A percentile compares a stretch with the other conserved stretches of the same genome.
phyloP scores from a whole-genome alignment of 1,284 basidiomycete species.

The Trametes polyzona region DNA sequence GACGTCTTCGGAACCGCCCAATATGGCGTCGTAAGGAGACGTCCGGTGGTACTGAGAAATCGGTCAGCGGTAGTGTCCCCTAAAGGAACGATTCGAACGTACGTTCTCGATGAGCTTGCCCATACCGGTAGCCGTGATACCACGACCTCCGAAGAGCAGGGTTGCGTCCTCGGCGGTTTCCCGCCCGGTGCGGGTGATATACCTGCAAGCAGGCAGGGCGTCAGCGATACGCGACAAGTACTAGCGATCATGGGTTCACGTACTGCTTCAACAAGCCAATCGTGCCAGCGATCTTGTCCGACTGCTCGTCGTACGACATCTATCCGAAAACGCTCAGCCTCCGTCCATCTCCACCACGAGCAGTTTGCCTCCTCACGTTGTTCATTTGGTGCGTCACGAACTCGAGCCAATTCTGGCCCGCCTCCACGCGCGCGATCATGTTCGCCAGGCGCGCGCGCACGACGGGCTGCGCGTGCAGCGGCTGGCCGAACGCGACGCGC shows the following conservation, averaged over 20 bases:
- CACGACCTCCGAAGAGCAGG: conserved; percentile 57
- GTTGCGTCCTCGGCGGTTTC: conserved; percentile 73
- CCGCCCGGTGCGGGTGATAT: conserved; percentile 66
- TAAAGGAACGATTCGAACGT: conserved; percentile 27
- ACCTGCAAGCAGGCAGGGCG: conserved; percentile 43
- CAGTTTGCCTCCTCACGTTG: conserved; percentile 55
- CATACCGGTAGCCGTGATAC: conserved; percentile 58
- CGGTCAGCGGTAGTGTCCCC: background rate
- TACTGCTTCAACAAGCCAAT: conserved; percentile 77
- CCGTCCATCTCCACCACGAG: background rate
- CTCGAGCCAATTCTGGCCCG: conserved; percentile 90
- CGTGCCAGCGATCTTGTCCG: conserved; percentile 72
- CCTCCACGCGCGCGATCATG: conserved; percentile 91
- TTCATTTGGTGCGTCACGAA: conserved; percentile 91
- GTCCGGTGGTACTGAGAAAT: conserved; percentile 54
- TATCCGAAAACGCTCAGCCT: conserved; percentile 29
- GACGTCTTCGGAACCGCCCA: conserved; percentile 55
- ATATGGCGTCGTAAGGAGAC: conserved; percentile 55
- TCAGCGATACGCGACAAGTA: background rate
- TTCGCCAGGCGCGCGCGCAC: conserved; percentile 85
- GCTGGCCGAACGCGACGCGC: conserved; percentile 86
- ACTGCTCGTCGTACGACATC: conserved; percentile 85
- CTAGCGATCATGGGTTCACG: conserved; percentile 24
- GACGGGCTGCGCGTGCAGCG: conserved; percentile 89
- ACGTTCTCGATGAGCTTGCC: conserved; percentile 60